Base-by-base conservation (phyloP, 225 moss, liverwort and hornwort genomes). In the Climacium dendroides region DNA sequence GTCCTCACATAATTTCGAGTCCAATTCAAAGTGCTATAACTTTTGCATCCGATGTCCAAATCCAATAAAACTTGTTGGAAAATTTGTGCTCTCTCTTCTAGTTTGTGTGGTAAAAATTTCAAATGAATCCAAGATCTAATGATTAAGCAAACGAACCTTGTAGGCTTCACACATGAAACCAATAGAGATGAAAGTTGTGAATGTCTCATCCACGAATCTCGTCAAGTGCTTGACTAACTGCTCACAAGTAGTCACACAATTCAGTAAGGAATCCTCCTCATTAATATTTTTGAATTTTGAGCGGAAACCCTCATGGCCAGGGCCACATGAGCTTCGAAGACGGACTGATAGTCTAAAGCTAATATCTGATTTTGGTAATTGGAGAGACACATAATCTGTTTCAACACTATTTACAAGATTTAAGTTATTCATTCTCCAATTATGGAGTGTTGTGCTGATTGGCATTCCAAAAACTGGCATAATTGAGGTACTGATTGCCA, bases 131-230 rank as follows among this genome's bases (percentile, higher is more conserved):
- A n/a, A n/a, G n/a, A n/a, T n/a, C 52, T 11, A 15, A 62, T 45
- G 8, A 45, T n/a, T 50, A 19, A 61, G 58, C 74, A 83, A 74
- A 88, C 87, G 47, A 87, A 96, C 96, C 95, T 93, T 96, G 85
- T 93, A 96, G 80, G 96, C 96, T 92, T 96, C 96, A 66, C 91
- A 92, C 87, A 95, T 92, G 86, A 95, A 96, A 63, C 95, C 94
- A 87, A 96, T 91, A 53, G 96, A 95, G 85, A 96, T 96, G 74
- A 96, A 95, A 43, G 93, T 89, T 74, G 96, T 93, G 89, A 96
- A 96, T 9, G 95, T 95, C 84, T 96, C 96, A 74, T 96, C 94
- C 52, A 93, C 94, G 81, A 96, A 96, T 87, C 95, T 90, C 50
- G 96, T 95, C 88, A 96, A 91, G 75, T 94, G 85, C 80, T 93